These are phyloP conservation scores for Tricholoma hemisulphureum DNA, from an alignment of 768 basidiomycete genomes.

Conservation along the genomic window DNA sequence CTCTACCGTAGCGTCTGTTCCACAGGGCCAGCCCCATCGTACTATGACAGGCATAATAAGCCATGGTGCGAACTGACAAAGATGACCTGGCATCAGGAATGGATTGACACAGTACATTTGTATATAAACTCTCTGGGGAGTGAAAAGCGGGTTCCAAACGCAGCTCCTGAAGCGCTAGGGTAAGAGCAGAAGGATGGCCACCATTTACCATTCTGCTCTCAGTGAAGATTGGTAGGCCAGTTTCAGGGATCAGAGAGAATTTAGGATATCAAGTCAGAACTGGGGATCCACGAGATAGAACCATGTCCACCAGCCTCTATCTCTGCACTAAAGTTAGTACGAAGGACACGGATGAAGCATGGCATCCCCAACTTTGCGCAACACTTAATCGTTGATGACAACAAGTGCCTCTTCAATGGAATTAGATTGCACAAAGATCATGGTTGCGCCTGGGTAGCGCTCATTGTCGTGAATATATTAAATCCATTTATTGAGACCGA, in stretches of 20 bases:
- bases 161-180: conserved; percentile 64
- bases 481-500: conserved; percentile 59
- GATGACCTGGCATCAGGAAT: conserved; percentile 46
- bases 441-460: conserved; percentile 39
- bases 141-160: conserved; percentile 74
- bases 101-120: conserved; percentile 49
- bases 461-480: conserved; percentile 57
- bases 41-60: conserved; percentile 55
- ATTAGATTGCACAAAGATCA: conserved; percentile 65
- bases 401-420: conserved; percentile 56
- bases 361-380: conserved; percentile 60
- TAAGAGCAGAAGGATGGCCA: conserved; percentile 61
- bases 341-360: conserved; percentile 1
- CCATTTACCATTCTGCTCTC: conserved; percentile 75
- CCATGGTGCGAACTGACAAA: conserved; percentile 55
- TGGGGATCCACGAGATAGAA: conserved; percentile 50
- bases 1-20: conserved; percentile 61
- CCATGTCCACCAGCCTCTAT: conserved; percentile 84
- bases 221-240: conserved; percentile 57
- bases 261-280: conserved; percentile 59
- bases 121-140: conserved; percentile 64
- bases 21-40: conserved; percentile 59
- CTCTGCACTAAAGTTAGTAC: conserved; percentile 41
- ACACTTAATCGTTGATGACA: conserved; percentile 67
- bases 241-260: conserved; percentile 45